These are phyloP conservation scores for Anisogramma anomala DNA, from an alignment of 2,329 filamentous ascomycete species.

Conservation along the genomic window DNA sequence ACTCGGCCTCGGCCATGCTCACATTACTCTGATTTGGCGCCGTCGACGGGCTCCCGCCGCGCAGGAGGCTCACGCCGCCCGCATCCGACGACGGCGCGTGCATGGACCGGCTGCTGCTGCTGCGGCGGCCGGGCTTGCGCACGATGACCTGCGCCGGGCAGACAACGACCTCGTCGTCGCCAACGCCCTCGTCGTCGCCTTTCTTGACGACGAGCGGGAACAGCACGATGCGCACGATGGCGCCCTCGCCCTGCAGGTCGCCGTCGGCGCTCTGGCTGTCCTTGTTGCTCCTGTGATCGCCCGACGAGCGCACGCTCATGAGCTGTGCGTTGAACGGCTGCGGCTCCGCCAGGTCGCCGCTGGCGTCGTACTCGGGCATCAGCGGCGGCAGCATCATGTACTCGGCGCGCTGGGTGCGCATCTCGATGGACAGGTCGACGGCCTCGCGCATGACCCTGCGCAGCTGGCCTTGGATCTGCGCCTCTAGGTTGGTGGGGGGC, in stretches of 20 bases:
- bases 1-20: constrained; percentile 25
- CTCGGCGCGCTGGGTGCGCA: constrained; percentile 92
- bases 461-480: constrained; percentile 71
- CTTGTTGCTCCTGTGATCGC: too few species aligned
- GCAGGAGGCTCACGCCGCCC: constrained; percentile 31
- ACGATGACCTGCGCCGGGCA: constrained; percentile 90
- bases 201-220: constrained; percentile 97
- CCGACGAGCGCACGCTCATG: constrained; percentile 78
- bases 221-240: constrained; percentile 80
- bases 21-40: constrained; percentile 24
- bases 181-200: constrained; percentile 75
- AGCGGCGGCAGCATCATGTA: constrained; percentile 97
- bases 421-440: constrained; percentile 84
- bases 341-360: constrained; percentile 78
- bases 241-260: constrained; percentile 62
- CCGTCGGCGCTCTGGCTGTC: constrained; percentile 46
- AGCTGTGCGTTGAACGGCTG: constrained; percentile 85
- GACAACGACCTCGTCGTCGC: constrained; percentile 90
- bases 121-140: constrained; percentile 34
- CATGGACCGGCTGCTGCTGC: constrained; percentile 19
- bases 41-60: constrained; percentile 21
- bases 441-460: constrained; percentile 80
- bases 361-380: constrained; percentile 87
- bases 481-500: constrained; percentile 69
- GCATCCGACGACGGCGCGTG: constrained; percentile 41